A percentile compares a stretch with the other conserved stretches of the same genome.
Conservation (phyloP, 2,329 filamentous ascomycete genomes). For the Alternaria consortialis region DNA sequence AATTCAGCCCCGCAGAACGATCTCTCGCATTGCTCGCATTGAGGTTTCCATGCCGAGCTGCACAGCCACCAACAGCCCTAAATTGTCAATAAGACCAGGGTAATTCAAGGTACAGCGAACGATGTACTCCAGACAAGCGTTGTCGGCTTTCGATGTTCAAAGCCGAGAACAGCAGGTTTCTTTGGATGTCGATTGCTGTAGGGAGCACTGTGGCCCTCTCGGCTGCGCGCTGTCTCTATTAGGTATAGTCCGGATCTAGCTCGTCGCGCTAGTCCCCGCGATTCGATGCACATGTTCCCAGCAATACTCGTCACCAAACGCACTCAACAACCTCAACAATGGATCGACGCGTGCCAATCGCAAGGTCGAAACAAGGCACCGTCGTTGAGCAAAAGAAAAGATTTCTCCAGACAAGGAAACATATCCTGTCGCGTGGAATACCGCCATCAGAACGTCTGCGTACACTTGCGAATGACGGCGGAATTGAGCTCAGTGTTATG, state of each 20-base stretch:
- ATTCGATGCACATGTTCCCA: neutral
- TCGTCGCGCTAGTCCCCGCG: slow-evolving; percentile 16
- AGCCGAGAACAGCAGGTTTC: neutral
- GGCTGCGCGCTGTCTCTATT: neutral
- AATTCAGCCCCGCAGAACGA: slow-evolving; percentile 18
- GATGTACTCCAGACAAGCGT: no score
- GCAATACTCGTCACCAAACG: neutral
- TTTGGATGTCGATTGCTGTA: neutral
- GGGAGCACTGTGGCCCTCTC: neutral
- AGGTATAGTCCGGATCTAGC: neutral
- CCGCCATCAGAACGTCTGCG: slow-evolving; percentile 65
- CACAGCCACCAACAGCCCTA: slow-evolving; percentile 15
- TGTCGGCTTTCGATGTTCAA: no score
- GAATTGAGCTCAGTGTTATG: slow-evolving; percentile 58
- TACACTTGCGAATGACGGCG: slow-evolving; percentile 57
- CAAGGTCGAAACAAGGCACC: slow-evolving; percentile 47
- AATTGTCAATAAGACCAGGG: neutral
- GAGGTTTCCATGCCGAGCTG: slow-evolving; percentile 11
- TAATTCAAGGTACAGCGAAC: no score
- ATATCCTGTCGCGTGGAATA: slow-evolving; percentile 68
- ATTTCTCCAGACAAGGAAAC: slow-evolving; percentile 71
- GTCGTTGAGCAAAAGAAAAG: slow-evolving; percentile 68
- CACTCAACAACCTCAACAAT: slow-evolving; percentile 5
- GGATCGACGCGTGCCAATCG: slow-evolving; percentile 11
- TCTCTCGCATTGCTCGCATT: slow-evolving; percentile 27